These are phyloP conservation scores for Mucor ambiguus DNA, from an alignment of 371 early-diverging fungal genomes.

Conservation along the genomic window DNA sequence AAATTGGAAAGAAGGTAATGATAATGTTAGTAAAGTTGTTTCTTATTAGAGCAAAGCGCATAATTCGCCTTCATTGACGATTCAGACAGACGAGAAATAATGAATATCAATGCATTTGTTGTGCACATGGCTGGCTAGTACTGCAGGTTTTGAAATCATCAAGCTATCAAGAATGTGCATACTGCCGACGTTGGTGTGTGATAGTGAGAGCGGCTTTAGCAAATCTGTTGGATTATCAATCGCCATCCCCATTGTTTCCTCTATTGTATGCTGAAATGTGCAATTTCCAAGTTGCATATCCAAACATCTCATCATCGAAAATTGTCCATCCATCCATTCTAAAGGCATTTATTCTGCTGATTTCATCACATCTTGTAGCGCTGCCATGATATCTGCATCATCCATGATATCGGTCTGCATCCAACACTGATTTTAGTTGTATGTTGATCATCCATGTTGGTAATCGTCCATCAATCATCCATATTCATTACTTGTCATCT, in stretches of 20 bases:
- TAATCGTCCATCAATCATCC: background rate
- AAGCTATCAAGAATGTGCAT: no score
- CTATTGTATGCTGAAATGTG: background rate
- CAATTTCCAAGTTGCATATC: background rate
- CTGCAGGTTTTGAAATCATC: background rate
- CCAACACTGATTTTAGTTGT: background rate
- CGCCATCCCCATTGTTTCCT: background rate
- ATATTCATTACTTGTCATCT: background rate
- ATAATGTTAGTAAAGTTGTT: background rate
- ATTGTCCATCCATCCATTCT: constrained; percentile 11
- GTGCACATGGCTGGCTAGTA: background rate
- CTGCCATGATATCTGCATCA: background rate
- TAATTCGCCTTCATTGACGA: background rate
- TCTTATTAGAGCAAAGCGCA: background rate
- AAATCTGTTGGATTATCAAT: background rate
- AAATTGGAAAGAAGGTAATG: background rate
- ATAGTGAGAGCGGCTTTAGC: background rate
- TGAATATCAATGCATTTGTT: background rate
- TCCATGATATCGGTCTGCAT: background rate
- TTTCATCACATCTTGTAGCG: background rate
- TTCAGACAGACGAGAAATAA: background rate
- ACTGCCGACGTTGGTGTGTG: background rate
- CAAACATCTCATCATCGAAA: background rate
- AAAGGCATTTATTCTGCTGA: background rate
- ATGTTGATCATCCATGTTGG: background rate